Base-by-base conservation (phyloP, 805 yeast genomes). In the Zygoascus tannicola region DNA sequence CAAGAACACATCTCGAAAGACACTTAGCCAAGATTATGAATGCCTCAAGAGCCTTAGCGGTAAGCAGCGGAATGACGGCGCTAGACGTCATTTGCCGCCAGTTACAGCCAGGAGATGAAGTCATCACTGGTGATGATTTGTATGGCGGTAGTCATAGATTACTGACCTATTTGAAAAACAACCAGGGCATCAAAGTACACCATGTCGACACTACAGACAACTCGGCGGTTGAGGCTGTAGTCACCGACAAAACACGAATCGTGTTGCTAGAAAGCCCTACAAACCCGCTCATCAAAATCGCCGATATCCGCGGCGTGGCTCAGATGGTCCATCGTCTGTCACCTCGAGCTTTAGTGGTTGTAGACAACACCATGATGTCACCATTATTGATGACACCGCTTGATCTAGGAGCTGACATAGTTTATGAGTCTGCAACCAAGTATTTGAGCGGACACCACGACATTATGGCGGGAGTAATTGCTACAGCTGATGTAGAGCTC, bases 361-460 rank as follows among this genome's bases (percentile, higher is more conserved):
- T 88, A 49, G 97, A 88, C 66, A 88, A 90, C 70, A 90, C 97
- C 47, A 88, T 88, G 97, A 82, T 88, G 94, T 80, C 95, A 22
- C 97, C 97, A 10, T 64, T 88, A 49, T 71, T 81, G 56, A 79
- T 85, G 79, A 73, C 81, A 20, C 97, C 97, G 3, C 70, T 88
- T 51, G 85, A 84, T 53, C 74, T 83, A 52, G 94, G 92, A 5
- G 90, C 80, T 32, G 97, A 88, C 59, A 84, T 88, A 45, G 95
- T 85, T 45, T 90, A 88, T 62, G 97, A 88, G 61, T 80, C 90
- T 10, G 97, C 94, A 14, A 88, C 97, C 35, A 88, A 88, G 64
- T 88, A 85, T 59, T 69, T 88, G 53, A 83, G 87, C 56, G 96
- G 96, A 5, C 97, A 88, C 62, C 97, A 88, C 63, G 97, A 90